Evolutionary conservation across 2,329 filamentous ascomycete species (phyloP).

Genomic region (Periconia macrospinosa): DNA sequence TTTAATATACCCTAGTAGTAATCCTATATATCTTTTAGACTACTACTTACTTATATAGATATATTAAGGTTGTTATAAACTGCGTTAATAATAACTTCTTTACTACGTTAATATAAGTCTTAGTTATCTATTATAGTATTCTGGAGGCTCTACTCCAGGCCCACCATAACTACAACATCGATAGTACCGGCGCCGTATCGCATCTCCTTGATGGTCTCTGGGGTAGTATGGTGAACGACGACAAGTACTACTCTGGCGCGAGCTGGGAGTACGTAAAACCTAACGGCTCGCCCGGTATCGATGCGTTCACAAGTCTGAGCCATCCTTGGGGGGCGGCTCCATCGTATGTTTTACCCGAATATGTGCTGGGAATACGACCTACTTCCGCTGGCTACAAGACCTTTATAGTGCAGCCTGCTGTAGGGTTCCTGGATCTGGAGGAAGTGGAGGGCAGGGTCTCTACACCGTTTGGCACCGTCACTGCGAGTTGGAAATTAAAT

Average conservation of each 20-base stretch:
- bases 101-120: too few relatives aligned
- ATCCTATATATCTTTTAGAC: too few relatives aligned
- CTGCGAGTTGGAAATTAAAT: not conserved
- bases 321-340: constrained; percentile 52
- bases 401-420: constrained; percentile 1
- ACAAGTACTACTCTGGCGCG: constrained; percentile 42
- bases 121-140: too few relatives aligned
- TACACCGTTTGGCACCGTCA: not conserved
- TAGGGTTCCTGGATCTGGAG: not conserved
- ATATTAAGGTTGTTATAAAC: too few relatives aligned
- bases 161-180: constrained; percentile 15
- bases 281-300: constrained; percentile 44
- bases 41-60: too few relatives aligned
- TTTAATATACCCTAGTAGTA: too few relatives aligned
- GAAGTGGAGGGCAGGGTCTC: constrained; percentile 1
- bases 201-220: constrained; percentile 45
- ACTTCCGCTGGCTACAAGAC: constrained; percentile 12
- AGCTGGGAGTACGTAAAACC: constrained; percentile 52
- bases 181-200: constrained; percentile 12
- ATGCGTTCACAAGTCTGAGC: constrained; percentile 46
- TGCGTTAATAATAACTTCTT: too few relatives aligned
- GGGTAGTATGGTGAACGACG: constrained; percentile 45
- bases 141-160: constrained; percentile 40
- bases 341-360: constrained; percentile 45
- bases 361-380: constrained; percentile 16